Evolutionary conservation across 371 early-diverging fungal species (phyloP).

Genomic region (Haplosporangium sp.): DNA sequence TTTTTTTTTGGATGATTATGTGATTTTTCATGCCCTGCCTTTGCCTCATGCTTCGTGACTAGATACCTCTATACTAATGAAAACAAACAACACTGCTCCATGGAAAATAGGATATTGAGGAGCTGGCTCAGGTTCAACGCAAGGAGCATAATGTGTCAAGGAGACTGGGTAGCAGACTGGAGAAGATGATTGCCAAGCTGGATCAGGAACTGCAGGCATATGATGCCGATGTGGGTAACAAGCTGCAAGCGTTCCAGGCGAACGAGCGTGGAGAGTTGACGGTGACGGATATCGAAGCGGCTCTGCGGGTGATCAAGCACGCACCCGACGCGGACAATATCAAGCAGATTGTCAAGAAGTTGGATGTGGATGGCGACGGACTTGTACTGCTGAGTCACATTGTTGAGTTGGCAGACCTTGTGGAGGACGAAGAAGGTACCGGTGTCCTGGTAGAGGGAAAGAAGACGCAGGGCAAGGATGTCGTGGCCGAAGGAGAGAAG

Average conservation of each 20-base stretch:
- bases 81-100: too few species aligned
- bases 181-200: constrained; percentile 76
- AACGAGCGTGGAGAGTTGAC: constrained; percentile 69
- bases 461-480: constrained; percentile 20
- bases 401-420: constrained; percentile 54
- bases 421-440: constrained; percentile 58
- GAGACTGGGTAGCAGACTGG: constrained; percentile 68
- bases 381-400: constrained; percentile 59
- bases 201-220: constrained; percentile 75
- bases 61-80: neutral
- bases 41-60: neutral
- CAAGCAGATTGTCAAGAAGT: constrained; percentile 70
- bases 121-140: constrained; percentile 67
- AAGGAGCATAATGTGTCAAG: constrained; percentile 66
- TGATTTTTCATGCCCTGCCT: too few species aligned
- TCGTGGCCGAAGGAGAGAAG: constrained; percentile 34
- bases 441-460: constrained; percentile 59
- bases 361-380: constrained; percentile 72
- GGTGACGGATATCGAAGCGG: constrained; percentile 70
- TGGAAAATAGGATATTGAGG: constrained; percentile 58
- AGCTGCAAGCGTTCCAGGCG: constrained; percentile 58
- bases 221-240: constrained; percentile 59
- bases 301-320: constrained; percentile 69
- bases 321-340: constrained; percentile 73
- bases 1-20: neutral